These are phyloP conservation scores for Xerocomus brunneocitrinus DNA, from an alignment of 768 basidiomycete species.

Conservation along the genomic window DNA sequence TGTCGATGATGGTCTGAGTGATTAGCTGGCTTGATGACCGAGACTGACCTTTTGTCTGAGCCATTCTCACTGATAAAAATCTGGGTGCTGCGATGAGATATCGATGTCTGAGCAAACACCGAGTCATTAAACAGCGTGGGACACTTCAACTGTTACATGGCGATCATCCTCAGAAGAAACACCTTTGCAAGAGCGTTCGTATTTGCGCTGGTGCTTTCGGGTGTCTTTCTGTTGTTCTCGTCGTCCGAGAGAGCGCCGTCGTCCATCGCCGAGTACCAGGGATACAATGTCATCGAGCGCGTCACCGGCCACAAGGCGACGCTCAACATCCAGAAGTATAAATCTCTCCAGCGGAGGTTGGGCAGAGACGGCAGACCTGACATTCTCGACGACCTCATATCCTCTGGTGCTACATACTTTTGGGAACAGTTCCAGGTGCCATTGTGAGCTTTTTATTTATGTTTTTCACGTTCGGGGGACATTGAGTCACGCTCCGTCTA, in stretches of 20 bases:
- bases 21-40: too few species aligned
- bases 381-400: slow-evolving; percentile 69
- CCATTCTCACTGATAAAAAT: background rate
- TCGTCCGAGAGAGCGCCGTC: slow-evolving; percentile 13
- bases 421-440: slow-evolving; percentile 93
- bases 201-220: slow-evolving; percentile 20
- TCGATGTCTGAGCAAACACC: background rate
- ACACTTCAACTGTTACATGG: slow-evolving; percentile 15
- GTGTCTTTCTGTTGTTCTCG: slow-evolving; percentile 19
- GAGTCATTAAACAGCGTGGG: background rate
- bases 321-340: slow-evolving; percentile 84
- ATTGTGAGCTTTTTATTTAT: slow-evolving; percentile 53
- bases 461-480: background rate
- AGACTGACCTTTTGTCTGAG: background rate
- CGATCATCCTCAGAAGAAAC: slow-evolving; percentile 29
- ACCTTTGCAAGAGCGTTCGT: slow-evolving; percentile 20
- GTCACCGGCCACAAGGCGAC: slow-evolving; percentile 58
- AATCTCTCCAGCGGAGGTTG: slow-evolving; percentile 83
- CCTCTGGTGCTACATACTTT: slow-evolving; percentile 77
- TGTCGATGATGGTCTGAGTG: background rate
- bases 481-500: slow-evolving; percentile 23
- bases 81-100: background rate
- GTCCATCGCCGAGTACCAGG: slow-evolving; percentile 41
- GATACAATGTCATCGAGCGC: slow-evolving; percentile 61
- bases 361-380: slow-evolving; percentile 84